Conservation (phyloP, 163 green algal genomes). For the Dunaliella salina region DNA sequence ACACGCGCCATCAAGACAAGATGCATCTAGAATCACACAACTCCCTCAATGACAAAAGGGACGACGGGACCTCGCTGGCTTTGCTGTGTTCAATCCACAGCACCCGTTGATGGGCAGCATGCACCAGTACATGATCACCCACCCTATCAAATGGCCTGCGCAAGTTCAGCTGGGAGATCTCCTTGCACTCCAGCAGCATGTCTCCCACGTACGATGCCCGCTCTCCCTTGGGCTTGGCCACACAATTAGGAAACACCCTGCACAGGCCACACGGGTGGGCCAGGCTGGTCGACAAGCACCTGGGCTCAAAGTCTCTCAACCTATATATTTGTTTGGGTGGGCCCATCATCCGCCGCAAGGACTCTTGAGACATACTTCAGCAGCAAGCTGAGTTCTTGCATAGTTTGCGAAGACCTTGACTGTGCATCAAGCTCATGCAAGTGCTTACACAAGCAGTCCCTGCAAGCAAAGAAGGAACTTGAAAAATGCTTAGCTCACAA, state of each 20-base stretch:
- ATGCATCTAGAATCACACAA: too few species aligned
- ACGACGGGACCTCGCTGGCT: too few species aligned
- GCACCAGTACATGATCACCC: not conserved
- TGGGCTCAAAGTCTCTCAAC: not conserved
- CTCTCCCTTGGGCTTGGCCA: conserved; percentile 73
- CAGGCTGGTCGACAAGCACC: not conserved
- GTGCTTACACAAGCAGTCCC: conserved; percentile 2
- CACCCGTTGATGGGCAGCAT: too few species aligned
- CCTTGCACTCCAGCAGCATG: conserved; percentile 55
- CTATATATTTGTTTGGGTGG: not conserved
- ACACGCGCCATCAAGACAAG: too few species aligned
- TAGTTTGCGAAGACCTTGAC: not conserved
- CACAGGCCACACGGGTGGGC: not conserved
- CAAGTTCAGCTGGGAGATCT: conserved; percentile 69
- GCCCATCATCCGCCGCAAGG: not conserved
- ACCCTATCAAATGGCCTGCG: conserved; percentile 69
- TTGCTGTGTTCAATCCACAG: too few species aligned
- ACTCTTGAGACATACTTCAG: not conserved
- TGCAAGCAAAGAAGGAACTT: too few species aligned
- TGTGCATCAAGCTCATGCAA: not conserved
- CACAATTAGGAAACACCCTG: conserved; percentile 83
- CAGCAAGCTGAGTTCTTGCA: not conserved
- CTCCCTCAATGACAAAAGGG: too few species aligned
- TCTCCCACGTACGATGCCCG: conserved; percentile 57
- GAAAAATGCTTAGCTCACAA: too few species aligned